Conservation (phyloP, 768 basidiomycete genomes). For the Boletus rubroflammeus region DNA sequence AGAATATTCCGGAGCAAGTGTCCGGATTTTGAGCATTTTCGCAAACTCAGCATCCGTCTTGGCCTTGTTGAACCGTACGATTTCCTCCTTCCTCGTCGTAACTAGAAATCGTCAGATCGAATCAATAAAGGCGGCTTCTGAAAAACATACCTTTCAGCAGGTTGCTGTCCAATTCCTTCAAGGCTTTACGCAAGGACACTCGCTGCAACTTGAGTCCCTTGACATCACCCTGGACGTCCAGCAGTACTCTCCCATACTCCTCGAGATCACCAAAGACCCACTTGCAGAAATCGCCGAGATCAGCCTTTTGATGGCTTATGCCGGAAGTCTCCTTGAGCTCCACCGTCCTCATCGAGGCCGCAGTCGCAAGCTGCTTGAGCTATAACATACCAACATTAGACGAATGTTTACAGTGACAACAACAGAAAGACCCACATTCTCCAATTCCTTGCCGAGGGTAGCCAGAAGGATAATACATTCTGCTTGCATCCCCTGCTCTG, state of each 20-base stretch:
- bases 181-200: conserved; percentile 35
- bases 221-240: conserved; percentile 48
- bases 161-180: conserved; percentile 59
- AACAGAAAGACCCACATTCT: conserved; percentile 44
- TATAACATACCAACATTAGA: conserved; percentile 19
- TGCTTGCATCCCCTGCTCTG: conserved; percentile 63
- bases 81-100: conserved; percentile 79
- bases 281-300: conserved; percentile 44
- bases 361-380: conserved; percentile 43
- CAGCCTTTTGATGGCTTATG: conserved; percentile 39
- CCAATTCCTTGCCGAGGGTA: conserved; percentile 49
- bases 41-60: conserved; percentile 76
- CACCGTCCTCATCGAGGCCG: conserved; percentile 34
- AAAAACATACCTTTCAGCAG: conserved; percentile 59
- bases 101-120: conserved; percentile 41
- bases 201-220: conserved; percentile 43
- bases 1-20: conserved; percentile 85
- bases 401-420: not conserved
- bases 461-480: conserved; percentile 53
- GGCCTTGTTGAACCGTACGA: conserved; percentile 73
- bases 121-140: not conserved
- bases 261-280: conserved; percentile 54
- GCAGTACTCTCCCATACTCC: conserved; percentile 42
- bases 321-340: conserved; percentile 37
- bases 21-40: conserved; percentile 65